A percentile compares a stretch with the other conserved stretches of the same genome.
Conservation (phyloP, 495 filamentous ascomycete genomes). For the Letharia lupina region DNA sequence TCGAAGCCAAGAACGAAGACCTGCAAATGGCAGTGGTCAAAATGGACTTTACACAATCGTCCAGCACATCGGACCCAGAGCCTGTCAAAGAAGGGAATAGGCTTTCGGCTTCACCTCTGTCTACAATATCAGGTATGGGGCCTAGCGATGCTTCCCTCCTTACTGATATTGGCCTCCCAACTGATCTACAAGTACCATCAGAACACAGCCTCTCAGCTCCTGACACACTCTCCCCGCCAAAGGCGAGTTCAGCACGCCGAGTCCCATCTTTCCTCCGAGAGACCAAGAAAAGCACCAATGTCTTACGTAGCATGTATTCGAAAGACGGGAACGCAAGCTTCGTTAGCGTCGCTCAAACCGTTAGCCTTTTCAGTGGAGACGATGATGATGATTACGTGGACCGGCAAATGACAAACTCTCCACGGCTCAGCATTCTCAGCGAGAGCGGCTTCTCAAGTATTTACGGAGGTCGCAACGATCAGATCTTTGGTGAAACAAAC, state of each 20-base stretch:
- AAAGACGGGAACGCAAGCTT: conserved; percentile 41
- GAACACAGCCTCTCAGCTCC: not conserved
- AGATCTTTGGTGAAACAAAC: not conserved
- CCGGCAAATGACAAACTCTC: conserved; percentile 40
- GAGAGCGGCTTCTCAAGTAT: conserved; percentile 71
- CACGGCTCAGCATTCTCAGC: conserved; percentile 66
- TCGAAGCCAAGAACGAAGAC: conserved; percentile 60
- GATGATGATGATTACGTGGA: conserved; percentile 33
- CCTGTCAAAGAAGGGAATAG: not conserved
- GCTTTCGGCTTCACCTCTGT: not conserved
- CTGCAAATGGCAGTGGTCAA: conserved; percentile 29
- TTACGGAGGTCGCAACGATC: conserved; percentile 34
- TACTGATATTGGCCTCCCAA: not conserved
- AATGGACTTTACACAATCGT: conserved; percentile 8
- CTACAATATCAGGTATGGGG: not conserved
- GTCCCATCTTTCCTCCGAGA: conserved; percentile 63
- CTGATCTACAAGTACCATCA: conserved; percentile 7
- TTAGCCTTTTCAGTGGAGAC: conserved; percentile 29
- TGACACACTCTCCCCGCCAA: conserved; percentile 18
- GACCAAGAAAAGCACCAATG: conserved; percentile 52
- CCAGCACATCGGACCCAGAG: conserved; percentile 1
- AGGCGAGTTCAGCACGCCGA: conserved; percentile 30
- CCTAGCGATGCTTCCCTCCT: not conserved
- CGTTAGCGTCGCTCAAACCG: conserved; percentile 10
- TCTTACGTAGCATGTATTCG: conserved; percentile 56